phyloP scores from a whole-genome alignment of 108 stramenopile genomes.

The Epithemia pelagica region DNA sequence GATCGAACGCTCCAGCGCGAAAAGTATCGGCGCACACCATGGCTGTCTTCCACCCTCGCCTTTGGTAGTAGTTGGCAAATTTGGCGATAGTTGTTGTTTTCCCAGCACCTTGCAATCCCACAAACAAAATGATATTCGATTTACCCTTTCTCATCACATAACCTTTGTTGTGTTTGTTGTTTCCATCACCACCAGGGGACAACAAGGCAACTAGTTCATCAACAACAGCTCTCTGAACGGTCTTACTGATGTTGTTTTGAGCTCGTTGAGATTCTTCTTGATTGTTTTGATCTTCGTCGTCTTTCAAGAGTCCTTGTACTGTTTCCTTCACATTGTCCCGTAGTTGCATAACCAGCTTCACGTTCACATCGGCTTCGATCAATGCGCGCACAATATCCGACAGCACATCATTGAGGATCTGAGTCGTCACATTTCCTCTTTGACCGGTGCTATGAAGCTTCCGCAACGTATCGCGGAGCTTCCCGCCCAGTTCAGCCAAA shows the following conservation, averaged over 20 bases:
- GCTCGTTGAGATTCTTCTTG: slow-evolving; percentile 6
- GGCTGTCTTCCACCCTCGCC: slow-evolving; percentile 77
- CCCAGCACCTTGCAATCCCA: slow-evolving; percentile 96
- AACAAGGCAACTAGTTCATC: slow-evolving; percentile 86
- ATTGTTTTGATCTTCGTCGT: slow-evolving; percentile 11
- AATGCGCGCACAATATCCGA: slow-evolving; percentile 83
- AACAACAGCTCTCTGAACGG: slow-evolving; percentile 88
- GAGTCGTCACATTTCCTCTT: slow-evolving; percentile 51
- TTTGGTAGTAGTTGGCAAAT: slow-evolving; percentile 91
- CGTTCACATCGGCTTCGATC: slow-evolving; percentile 94
- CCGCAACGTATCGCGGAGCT: slow-evolving; percentile 84
- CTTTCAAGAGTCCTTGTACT: slow-evolving; percentile 35
- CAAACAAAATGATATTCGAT: slow-evolving; percentile 94
- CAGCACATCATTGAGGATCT: slow-evolving; percentile 72
- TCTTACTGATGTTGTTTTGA: slow-evolving; percentile 24
- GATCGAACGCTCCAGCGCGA: slow-evolving; percentile 98
- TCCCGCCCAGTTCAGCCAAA: slow-evolving; percentile 89
- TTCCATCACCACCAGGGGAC: slow-evolving; percentile 25
- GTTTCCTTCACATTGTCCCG: slow-evolving; percentile 71
- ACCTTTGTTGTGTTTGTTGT: slow-evolving; percentile 22
- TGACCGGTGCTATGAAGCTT: slow-evolving; percentile 65
- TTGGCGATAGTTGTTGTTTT: slow-evolving; percentile 98
- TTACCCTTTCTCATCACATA: slow-evolving; percentile 80
- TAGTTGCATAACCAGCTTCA: slow-evolving; percentile 76
- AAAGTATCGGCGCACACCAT: slow-evolving; percentile 99